Evolutionary conservation across 1,284 basidiomycete species (phyloP).

Genomic region (Butyriboletus appendiculatus): DNA sequence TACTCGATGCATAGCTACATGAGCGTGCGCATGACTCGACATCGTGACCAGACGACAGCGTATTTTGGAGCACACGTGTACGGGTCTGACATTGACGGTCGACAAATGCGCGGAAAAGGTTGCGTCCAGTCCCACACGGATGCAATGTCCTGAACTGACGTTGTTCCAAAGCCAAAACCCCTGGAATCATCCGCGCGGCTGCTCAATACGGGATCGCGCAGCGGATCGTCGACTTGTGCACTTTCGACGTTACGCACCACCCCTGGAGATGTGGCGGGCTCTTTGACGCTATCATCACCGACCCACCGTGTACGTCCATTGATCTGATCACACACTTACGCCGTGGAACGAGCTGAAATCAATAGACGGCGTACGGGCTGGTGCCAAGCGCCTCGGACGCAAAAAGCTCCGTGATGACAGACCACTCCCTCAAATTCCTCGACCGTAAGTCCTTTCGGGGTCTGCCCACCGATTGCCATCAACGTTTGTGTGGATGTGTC

Average conservation of each 20-base stretch:
- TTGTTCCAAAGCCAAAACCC: slow-evolving; percentile 42
- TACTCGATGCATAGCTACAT: slow-evolving; percentile 24
- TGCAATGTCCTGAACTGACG: neutral
- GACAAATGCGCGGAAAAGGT: slow-evolving; percentile 96
- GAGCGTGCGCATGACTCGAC: neutral
- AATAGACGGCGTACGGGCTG: slow-evolving; percentile 91
- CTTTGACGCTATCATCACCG: slow-evolving; percentile 94
- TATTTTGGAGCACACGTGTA: slow-evolving; percentile 88
- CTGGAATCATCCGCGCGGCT: slow-evolving; percentile 82
- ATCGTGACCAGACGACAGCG: slow-evolving; percentile 61
- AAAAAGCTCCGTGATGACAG: slow-evolving; percentile 52
- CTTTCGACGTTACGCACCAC: slow-evolving; percentile 88
- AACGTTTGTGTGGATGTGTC: neutral
- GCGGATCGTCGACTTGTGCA: slow-evolving; percentile 82
- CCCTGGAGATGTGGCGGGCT: slow-evolving; percentile 88
- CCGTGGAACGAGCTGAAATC: neutral
- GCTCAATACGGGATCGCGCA: slow-evolving; percentile 81
- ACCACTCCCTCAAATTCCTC: slow-evolving; percentile 40
- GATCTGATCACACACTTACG: neutral
- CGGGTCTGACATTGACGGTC: slow-evolving; percentile 96
- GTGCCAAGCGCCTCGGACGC: slow-evolving; percentile 91
- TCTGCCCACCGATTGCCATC: neutral
- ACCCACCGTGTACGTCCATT: slow-evolving; percentile 80
- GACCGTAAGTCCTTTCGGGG: slow-evolving; percentile 38
- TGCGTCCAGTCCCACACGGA: neutral